Evolutionary conservation across 23 red algal species (phyloP).

Genomic region (Gracilaria gracilis): DNA sequence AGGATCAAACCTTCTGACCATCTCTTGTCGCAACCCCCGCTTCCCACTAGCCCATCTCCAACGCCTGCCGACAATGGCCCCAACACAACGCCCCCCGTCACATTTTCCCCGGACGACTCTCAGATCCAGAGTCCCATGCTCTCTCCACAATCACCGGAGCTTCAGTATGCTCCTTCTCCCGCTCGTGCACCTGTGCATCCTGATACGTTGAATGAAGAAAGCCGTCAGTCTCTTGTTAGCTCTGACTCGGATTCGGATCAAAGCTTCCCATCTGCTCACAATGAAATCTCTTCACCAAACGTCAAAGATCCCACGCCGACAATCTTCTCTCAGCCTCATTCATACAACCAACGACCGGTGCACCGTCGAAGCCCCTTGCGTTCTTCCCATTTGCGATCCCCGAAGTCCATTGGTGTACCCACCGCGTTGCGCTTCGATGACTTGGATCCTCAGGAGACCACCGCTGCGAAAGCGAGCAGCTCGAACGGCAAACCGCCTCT

Average conservation of each 20-base stretch:
- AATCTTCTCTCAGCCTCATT: slow-evolving; percentile 3
- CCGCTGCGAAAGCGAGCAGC: not conserved
- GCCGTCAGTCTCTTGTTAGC: not conserved
- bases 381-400: not conserved
- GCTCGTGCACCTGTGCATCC: not conserved
- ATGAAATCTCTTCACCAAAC: slow-evolving; percentile 29
- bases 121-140: slow-evolving; percentile 19
- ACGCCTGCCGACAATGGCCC: not conserved
- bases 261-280: slow-evolving; percentile 18
- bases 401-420: slow-evolving; percentile 13
- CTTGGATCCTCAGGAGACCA: not conserved
- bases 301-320: slow-evolving; percentile 19
- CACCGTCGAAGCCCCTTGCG: not conserved
- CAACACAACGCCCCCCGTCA: not conserved
- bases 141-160: not conserved
- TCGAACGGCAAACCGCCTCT: slow-evolving; percentile 28
- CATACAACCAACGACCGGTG: not conserved
- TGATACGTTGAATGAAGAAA: not conserved
- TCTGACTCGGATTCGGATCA: slow-evolving; percentile 40
- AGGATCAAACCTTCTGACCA: slow-evolving; percentile 9
- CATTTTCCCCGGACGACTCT: not conserved
- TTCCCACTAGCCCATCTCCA: not conserved
- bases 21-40: not conserved
- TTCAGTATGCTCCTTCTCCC: not conserved
- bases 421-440: slow-evolving; percentile 33